Evolutionary conservation across 768 basidiomycete genomes (phyloP).

Genomic region (Rhodotorula babjevae): DNA sequence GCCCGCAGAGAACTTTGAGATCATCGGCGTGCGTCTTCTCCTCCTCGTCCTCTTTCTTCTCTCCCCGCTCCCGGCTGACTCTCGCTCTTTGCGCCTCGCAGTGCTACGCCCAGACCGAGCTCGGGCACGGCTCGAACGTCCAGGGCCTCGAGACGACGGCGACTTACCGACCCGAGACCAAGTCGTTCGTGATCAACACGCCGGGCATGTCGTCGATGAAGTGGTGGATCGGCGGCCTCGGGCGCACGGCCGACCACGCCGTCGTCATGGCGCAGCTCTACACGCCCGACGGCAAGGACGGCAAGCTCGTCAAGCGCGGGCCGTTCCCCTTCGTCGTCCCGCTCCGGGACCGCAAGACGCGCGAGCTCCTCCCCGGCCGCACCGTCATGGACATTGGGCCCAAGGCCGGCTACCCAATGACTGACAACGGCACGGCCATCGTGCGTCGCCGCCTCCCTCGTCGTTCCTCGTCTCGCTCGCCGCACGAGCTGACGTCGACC

Average conservation of each 20-base stretch:
- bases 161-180: constrained; percentile 62
- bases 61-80: background rate
- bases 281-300: constrained; percentile 50
- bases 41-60: background rate
- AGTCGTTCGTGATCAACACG: constrained; percentile 70
- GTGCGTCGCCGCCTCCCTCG: constrained; percentile 14
- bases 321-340: constrained; percentile 74
- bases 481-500: background rate
- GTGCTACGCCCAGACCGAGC: constrained; percentile 41
- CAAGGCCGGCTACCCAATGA: constrained; percentile 48
- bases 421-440: constrained; percentile 40
- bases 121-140: constrained; percentile 67
- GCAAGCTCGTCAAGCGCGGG: constrained; percentile 54
- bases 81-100: background rate
- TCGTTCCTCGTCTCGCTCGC: background rate
- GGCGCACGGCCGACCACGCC: constrained; percentile 68
- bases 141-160: constrained; percentile 67
- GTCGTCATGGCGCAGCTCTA: constrained; percentile 71
- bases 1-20: constrained; percentile 40
- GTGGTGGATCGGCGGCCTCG: constrained; percentile 76
- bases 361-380: constrained; percentile 60
- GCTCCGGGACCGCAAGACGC: constrained; percentile 61
- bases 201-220: constrained; percentile 70
- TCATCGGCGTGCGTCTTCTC: constrained; percentile 30
- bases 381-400: constrained; percentile 69